A percentile compares a stretch with the other conserved stretches of the same genome.
These are phyloP conservation scores for Lactarius psammicola DNA, from an alignment of 768 basidiomycete species.

Conservation along the genomic window DNA sequence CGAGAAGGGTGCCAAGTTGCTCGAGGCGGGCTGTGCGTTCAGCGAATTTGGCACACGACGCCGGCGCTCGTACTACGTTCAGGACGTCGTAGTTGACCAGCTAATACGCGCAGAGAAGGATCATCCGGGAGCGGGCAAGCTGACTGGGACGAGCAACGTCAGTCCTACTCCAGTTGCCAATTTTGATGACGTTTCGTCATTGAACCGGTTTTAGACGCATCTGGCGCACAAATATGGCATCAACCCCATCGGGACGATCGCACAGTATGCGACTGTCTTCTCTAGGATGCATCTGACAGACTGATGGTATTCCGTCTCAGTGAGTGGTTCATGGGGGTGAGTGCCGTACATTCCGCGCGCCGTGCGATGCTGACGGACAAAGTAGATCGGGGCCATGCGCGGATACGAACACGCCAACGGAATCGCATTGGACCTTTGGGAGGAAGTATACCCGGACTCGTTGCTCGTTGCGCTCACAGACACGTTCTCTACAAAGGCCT, in stretches of 20 bases:
- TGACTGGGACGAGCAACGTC: constrained; percentile 92
- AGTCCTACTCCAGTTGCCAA: constrained; percentile 25
- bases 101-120: constrained; percentile 65
- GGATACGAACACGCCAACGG: constrained; percentile 80
- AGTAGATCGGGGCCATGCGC: constrained; percentile 73
- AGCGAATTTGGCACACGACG: constrained; percentile 89
- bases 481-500: constrained; percentile 86
- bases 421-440: constrained; percentile 82
- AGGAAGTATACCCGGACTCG: constrained; percentile 58
- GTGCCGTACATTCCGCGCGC: constrained; percentile 27
- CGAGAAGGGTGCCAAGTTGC: constrained; percentile 61
- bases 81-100: constrained; percentile 72
- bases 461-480: constrained; percentile 85
- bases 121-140: constrained; percentile 46
- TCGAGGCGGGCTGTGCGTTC: constrained; percentile 64
- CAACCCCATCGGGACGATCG: constrained; percentile 75
- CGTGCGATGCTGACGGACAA: neutral
- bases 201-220: constrained; percentile 54
- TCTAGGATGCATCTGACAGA: neutral
- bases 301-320: constrained; percentile 38
- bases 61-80: constrained; percentile 67
- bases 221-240: constrained; percentile 76
- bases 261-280: constrained; percentile 57
- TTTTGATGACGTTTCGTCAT: neutral
- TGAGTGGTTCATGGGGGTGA: constrained; percentile 91